Conservation (phyloP, 1,284 basidiomycete species). For the Cryptococcus hybrid region DNA sequence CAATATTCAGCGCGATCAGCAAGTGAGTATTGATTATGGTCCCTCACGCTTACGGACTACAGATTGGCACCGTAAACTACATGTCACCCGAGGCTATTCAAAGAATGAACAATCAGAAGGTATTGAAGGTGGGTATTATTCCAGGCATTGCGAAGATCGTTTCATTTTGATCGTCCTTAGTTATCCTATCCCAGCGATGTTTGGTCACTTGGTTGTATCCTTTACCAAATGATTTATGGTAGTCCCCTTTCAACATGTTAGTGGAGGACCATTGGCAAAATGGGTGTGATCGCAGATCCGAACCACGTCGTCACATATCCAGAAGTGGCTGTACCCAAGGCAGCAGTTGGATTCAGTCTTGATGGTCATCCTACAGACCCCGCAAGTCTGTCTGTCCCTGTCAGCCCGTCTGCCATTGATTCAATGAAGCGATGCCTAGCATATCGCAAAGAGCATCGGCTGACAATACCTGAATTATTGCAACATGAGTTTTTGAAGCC, state of each 20-base stretch:
- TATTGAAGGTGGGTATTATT: constrained; percentile 41
- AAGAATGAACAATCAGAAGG: constrained; percentile 49
- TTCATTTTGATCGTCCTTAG: constrained; percentile 11
- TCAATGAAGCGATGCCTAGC: constrained; percentile 53
- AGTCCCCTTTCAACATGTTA: constrained; percentile 84
- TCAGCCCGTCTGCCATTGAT: constrained; percentile 52
- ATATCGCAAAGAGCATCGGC: constrained; percentile 52
- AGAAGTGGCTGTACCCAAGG: constrained; percentile 43
- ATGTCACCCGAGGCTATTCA: constrained; percentile 95
- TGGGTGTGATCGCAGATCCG: constrained; percentile 56
- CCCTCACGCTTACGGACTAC: not conserved
- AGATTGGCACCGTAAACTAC: constrained; percentile 93
- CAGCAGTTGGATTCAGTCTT: constrained; percentile 27
- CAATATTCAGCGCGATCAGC: constrained; percentile 91
- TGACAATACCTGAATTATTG: constrained; percentile 55
- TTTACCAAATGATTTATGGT: constrained; percentile 96
- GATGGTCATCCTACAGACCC: constrained; percentile 35
- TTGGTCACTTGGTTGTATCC: constrained; percentile 96
- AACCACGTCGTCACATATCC: constrained; percentile 54
- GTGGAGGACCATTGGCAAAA: constrained; percentile 62
- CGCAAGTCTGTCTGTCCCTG: constrained; percentile 40
- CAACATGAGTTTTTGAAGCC: constrained; percentile 50
- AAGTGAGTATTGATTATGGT: constrained; percentile 55
- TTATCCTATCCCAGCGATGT: constrained; percentile 72
- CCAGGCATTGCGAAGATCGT: not conserved